Base-by-base conservation (phyloP, 306 rosid species). In the Begonia masoniana region DNA sequence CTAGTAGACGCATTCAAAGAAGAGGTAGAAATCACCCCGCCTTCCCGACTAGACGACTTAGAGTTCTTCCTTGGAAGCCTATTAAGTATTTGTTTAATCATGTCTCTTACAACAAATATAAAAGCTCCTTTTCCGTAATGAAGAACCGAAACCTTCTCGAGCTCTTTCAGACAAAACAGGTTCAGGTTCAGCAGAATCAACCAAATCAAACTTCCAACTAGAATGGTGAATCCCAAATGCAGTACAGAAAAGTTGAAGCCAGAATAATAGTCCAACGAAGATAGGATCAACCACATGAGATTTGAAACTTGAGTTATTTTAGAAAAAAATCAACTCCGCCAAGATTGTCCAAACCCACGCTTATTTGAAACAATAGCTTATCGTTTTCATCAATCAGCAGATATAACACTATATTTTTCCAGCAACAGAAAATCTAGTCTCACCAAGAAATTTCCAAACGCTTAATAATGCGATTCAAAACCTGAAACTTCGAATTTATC, bases 71-170 rank as follows among this genome's bases (percentile, higher is more conserved):
- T 71, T 16, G 97, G 97, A 55, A 91, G 73, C 87, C 74, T 85
- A 77, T 85, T 85, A 19, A 91, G 60, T 71, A 91, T 74, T 72
- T 85, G 80, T 69, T 91, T 91, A 79, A 91, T 81, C 97, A 91
- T 91, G 76, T 62, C 88, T 86, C 53, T 60, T 73, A 46, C 43
- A 55, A 52, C 36, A 71, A 69, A 58, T 50, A 52, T 24, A 76
- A 43, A 57, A 47, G 50, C 43, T 51, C 61, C 51, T 67, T 63
- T 57, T 57, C 55, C 53, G 54, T 75, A 65, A 71, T 70, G 57
- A 42, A 63, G 57, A 72, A 70, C 63, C 43, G 71, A 62, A 57
- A 50, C 39, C 51, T 49, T 51, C 62, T 24, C 12, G 50, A 68
- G 43, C 58, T 57, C 68, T 69, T 56, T 63, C 57, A 58, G 66